These are phyloP conservation scores for Crotalaria pallida DNA, from an alignment of 306 rosid genomes.

Conservation along the genomic window DNA sequence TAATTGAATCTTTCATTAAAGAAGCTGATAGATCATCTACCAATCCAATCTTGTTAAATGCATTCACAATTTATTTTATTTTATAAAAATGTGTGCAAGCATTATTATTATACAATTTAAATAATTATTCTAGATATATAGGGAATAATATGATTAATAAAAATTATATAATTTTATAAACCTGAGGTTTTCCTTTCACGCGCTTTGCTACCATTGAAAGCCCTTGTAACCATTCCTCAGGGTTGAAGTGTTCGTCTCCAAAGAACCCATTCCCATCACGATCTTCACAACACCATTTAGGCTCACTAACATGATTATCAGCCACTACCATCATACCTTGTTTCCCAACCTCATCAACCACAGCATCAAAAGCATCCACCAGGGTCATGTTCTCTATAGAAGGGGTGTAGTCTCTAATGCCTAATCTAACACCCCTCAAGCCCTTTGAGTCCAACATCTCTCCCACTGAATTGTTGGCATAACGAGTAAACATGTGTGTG, in stretches of 20 bases:
- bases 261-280: constrained; percentile 35
- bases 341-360: constrained; percentile 25
- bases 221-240: constrained; percentile 29
- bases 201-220: constrained; percentile 20
- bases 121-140: too few relatives aligned
- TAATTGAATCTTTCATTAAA: too few relatives aligned
- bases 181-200: constrained; percentile 16
- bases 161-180: neutral
- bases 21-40: too few relatives aligned
- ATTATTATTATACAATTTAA: neutral
- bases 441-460: constrained; percentile 2
- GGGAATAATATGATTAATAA: neutral
- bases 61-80: too few relatives aligned
- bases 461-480: neutral
- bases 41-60: too few relatives aligned
- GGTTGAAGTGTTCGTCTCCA: constrained; percentile 20
- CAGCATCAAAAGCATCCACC: constrained; percentile 6
- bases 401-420: constrained; percentile 10
- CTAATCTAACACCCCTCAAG: neutral
- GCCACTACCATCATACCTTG: constrained; percentile 27
- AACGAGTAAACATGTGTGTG: constrained; percentile 35
- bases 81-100: too few relatives aligned
- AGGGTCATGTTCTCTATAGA: neutral
- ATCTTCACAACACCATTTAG: constrained; percentile 31
- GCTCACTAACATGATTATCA: constrained; percentile 36